Conservation (phyloP, 192 early-diverging fungal species). For the Gaertneriomyces sp. region DNA sequence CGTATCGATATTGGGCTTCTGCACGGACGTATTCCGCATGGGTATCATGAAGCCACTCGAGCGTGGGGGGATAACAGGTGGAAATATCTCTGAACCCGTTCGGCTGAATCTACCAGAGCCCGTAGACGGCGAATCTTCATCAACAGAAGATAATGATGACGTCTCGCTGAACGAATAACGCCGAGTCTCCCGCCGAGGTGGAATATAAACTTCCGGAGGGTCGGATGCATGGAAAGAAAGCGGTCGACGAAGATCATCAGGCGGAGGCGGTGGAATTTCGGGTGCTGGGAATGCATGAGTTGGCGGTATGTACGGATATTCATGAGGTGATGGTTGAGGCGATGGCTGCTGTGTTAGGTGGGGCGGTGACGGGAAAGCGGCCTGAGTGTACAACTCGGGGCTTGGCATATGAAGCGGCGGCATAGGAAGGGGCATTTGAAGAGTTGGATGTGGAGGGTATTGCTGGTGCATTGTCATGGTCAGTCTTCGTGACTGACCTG, state of each 20-base stretch:
- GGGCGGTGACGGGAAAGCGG: background rate
- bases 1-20: constrained; percentile 22
- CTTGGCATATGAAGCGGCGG: background rate
- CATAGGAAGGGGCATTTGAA: constrained; percentile 3
- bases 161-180: constrained; percentile 11
- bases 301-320: constrained; percentile 8
- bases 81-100: background rate
- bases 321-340: background rate
- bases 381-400: background rate
- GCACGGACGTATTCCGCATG: constrained; percentile 19
- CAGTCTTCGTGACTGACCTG: background rate
- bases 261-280: background rate
- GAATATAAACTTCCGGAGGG: background rate
- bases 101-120: background rate
- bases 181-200: constrained; percentile 2
- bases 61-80: constrained; percentile 17
- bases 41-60: constrained; percentile 28
- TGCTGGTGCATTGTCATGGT: background rate
- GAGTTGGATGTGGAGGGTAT: constrained; percentile 1
- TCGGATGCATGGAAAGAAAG: background rate
- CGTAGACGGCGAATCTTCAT: background rate
- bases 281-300: constrained; percentile 22
- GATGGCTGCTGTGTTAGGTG: constrained; percentile 7
- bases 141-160: constrained; percentile 6
- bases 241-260: constrained; percentile 1